These are phyloP conservation scores for Choanephora cucurbitarum DNA, from an alignment of 371 early-diverging fungal species.

Conservation along the genomic window DNA sequence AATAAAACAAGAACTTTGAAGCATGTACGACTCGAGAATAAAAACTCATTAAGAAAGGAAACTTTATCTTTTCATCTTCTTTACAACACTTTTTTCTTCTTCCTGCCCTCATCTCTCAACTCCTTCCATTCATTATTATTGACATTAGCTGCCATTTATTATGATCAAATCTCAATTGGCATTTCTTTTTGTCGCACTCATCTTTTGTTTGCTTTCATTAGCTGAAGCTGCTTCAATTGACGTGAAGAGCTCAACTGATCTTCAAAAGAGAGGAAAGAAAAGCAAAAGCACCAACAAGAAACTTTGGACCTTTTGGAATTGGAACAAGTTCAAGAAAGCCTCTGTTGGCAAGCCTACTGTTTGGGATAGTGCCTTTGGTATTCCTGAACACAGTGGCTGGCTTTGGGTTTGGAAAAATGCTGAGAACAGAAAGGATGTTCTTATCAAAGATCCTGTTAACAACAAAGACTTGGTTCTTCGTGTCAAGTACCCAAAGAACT, in stretches of 20 bases:
- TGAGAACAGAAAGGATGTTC: conserved; percentile 13
- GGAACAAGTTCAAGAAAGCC: conserved; percentile 20
- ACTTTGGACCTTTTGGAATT: conserved; percentile 23
- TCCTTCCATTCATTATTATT: background rate
- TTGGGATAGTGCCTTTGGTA: conserved; percentile 20
- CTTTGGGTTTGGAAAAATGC: conserved; percentile 24
- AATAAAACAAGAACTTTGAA: background rate
- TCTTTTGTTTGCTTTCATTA: conserved; percentile 9
- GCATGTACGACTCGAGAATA: background rate
- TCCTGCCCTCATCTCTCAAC: background rate
- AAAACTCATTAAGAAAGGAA: background rate
- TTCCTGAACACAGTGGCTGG: conserved; percentile 25
- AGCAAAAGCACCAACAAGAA: conserved; percentile 1
- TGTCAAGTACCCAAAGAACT: conserved; percentile 16
- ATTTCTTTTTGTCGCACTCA: background rate
- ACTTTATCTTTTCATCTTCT: background rate
- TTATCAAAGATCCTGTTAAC: conserved; percentile 15
- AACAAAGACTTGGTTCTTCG: conserved; percentile 16
- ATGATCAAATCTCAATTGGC: conserved; percentile 11
- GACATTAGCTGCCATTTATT: background rate
- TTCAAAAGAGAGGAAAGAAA: background rate
- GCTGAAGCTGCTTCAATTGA: conserved; percentile 9
- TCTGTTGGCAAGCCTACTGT: conserved; percentile 13
- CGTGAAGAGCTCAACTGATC: too few relatives aligned
- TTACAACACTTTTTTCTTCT: background rate